phyloP scores from a whole-genome alignment of 1,284 basidiomycete species.

The Sanghuangporus weigelae region DNA sequence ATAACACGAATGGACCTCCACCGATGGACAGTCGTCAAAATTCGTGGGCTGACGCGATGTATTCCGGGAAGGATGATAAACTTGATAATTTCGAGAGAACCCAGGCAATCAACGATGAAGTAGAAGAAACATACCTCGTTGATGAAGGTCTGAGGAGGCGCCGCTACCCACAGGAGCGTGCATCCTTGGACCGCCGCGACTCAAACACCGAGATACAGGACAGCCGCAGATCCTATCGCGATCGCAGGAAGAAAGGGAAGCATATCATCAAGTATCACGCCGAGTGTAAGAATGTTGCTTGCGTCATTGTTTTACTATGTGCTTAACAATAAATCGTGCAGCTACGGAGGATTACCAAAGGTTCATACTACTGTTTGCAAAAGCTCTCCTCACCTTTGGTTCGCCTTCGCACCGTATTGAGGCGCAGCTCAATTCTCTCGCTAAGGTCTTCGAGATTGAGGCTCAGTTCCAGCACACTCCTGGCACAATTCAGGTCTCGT shows the following conservation, averaged over 20 bases:
- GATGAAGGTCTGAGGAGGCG: conserved; percentile 8
- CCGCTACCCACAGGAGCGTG: background rate
- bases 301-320: background rate
- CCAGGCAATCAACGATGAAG: conserved; percentile 11
- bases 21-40: background rate
- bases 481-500: conserved; percentile 71
- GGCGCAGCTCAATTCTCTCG: conserved; percentile 62
- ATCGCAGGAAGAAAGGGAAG: conserved; percentile 15
- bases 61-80: background rate
- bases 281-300: conserved; percentile 5
- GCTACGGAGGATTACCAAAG: conserved; percentile 63
- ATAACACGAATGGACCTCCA: background rate
- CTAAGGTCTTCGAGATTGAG: conserved; percentile 48
- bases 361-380: conserved; percentile 77
- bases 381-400: conserved; percentile 76
- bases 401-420: conserved; percentile 86
- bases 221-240: conserved; percentile 7
- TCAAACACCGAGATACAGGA: background rate
- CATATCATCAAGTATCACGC: conserved; percentile 12
- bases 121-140: conserved; percentile 16
- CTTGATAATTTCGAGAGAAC: conserved; percentile 11
- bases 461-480: conserved; percentile 81
- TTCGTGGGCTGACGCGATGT: conserved; percentile 2
- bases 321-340: conserved; percentile 24
- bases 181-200: background rate